Percentiles rank a stretch among this genome's conserved stretches.
Evolutionary conservation across 768 basidiomycete genomes (phyloP).

Genomic region (Tricholoma terreum): DNA sequence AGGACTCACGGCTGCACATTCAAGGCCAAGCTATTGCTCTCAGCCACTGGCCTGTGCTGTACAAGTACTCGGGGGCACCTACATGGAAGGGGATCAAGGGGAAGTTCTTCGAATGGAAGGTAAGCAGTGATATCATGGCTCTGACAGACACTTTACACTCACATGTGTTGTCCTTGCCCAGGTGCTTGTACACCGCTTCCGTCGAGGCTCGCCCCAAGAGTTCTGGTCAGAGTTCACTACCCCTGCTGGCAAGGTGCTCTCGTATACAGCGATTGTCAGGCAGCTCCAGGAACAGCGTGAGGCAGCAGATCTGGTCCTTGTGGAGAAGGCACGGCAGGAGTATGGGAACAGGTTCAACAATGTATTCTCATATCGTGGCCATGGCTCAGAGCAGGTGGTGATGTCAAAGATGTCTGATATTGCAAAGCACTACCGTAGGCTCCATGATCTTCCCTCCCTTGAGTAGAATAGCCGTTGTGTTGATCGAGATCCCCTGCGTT

Average conservation of each 20-base stretch:
- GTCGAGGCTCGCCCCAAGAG: not conserved
- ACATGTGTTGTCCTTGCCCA: not conserved
- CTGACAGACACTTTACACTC: not conserved
- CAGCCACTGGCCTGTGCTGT: slow-evolving; percentile 18
- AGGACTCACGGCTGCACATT: slow-evolving; percentile 15
- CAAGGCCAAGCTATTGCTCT: slow-evolving; percentile 10
- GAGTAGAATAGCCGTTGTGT: not conserved
- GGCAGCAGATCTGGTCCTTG: not conserved
- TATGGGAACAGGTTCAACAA: not conserved
- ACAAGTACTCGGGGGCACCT: slow-evolving; percentile 3
- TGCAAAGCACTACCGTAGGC: not conserved
- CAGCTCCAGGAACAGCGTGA: not conserved
- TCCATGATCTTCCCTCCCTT: not conserved
- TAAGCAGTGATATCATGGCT: not conserved
- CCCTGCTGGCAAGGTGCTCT: not conserved
- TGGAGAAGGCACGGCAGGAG: not conserved
- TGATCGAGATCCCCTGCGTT: not conserved
- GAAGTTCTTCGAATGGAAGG: not conserved
- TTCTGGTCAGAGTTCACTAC: slow-evolving; percentile 5
- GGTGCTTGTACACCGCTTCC: not conserved
- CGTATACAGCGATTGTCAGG: slow-evolving; percentile 1
- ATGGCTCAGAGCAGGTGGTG: not conserved
- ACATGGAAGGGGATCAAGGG: not conserved
- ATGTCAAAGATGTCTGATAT: not conserved
- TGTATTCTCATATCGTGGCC: not conserved